Evolutionary conservation across 805 yeast species (phyloP).

Genomic region (Suhomyces prunicola): DNA sequence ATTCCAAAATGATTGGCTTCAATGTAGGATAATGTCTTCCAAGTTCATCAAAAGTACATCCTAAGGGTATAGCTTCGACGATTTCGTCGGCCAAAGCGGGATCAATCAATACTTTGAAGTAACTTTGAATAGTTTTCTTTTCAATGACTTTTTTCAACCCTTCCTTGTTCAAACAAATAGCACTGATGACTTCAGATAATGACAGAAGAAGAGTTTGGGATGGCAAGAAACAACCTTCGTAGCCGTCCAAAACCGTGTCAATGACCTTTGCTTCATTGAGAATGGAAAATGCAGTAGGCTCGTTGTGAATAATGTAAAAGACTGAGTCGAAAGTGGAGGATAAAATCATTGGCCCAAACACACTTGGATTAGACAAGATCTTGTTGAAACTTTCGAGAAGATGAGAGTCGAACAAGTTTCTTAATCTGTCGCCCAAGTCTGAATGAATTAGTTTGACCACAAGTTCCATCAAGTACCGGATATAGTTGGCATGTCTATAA

Average conservation of each 20-base stretch:
- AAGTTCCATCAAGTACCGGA: conserved; percentile 54
- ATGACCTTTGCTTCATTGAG: conserved; percentile 75
- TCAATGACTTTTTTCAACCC: conserved; percentile 61
- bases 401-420: conserved; percentile 84
- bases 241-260: conserved; percentile 58
- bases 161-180: conserved; percentile 71
- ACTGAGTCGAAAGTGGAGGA: conserved; percentile 62
- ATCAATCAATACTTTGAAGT: conserved; percentile 49
- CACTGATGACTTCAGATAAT: conserved; percentile 75
- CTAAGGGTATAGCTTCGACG: conserved; percentile 55
- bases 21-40: conserved; percentile 79
- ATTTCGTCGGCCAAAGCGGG: conserved; percentile 46
- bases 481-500: conserved; percentile 54
- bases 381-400: conserved; percentile 59
- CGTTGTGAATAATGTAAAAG: conserved; percentile 74
- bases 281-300: conserved; percentile 83
- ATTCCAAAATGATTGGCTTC: conserved; percentile 53
- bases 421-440: conserved; percentile 80
- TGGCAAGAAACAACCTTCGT: conserved; percentile 53
- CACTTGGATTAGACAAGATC: conserved; percentile 51
- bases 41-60: conserved; percentile 71
- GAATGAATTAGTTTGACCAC: conserved; percentile 60
- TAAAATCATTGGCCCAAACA: conserved; percentile 67
- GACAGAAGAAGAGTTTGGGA: conserved; percentile 56
- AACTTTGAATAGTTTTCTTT: conserved; percentile 35